A percentile compares a stretch with the other conserved stretches of the same genome.
Conservation (phyloP, 805 yeast species). For the Zygotorulaspora chibaensis region DNA sequence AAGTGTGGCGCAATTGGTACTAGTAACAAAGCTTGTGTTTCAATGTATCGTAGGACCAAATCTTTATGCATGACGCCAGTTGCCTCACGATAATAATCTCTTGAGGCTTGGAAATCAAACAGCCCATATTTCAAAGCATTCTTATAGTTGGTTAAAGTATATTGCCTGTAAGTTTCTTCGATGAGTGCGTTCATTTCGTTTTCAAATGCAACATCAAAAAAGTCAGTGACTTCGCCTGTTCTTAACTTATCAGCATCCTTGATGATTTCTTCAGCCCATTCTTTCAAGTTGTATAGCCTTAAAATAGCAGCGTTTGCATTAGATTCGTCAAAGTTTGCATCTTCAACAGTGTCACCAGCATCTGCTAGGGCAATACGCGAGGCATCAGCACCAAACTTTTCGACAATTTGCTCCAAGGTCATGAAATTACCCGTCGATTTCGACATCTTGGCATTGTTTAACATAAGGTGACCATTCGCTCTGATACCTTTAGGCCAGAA, state of each 20-base stretch:
- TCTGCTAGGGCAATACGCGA: constrained; percentile 96
- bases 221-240: constrained; percentile 48
- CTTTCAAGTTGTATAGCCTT: constrained; percentile 86
- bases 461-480: constrained; percentile 90
- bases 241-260: constrained; percentile 50
- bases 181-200: constrained; percentile 86
- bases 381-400: constrained; percentile 96
- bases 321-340: constrained; percentile 95
- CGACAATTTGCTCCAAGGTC: constrained; percentile 78
- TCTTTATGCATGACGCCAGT: constrained; percentile 72
- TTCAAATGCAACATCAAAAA: constrained; percentile 87
- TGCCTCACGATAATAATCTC: constrained; percentile 93
- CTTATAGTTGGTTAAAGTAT: constrained; percentile 72
- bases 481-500: constrained; percentile 95
- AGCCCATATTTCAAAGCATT: constrained; percentile 85
- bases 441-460: constrained; percentile 97
- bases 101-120: constrained; percentile 89
- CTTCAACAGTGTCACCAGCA: constrained; percentile 97
- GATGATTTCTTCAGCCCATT: constrained; percentile 85
- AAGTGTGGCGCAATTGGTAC: constrained; percentile 97
- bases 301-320: constrained; percentile 96
- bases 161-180: constrained; percentile 67
- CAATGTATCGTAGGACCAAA: constrained; percentile 75
- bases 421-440: constrained; percentile 96
- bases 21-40: constrained; percentile 75